These are phyloP conservation scores for Phytophthora melonis DNA, from an alignment of 352 stramenopile species.

Conservation along the genomic window DNA sequence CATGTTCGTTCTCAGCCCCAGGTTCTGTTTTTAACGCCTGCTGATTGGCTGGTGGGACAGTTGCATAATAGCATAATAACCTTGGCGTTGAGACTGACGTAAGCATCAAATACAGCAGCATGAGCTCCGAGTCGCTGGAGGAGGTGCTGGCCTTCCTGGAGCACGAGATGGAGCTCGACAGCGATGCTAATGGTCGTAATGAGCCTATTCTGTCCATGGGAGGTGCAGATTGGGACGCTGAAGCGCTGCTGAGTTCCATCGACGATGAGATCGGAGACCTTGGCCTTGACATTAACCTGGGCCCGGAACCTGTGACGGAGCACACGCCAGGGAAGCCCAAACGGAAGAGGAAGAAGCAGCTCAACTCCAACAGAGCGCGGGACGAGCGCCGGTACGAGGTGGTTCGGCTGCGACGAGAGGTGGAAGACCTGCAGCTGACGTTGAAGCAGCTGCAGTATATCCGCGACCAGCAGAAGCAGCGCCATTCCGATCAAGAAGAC, in stretches of 20 bases:
- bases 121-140: constrained; percentile 26
- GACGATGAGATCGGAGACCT: constrained; percentile 25
- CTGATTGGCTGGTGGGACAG: constrained; percentile 2
- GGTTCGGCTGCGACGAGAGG: constrained; percentile 23
- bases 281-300: constrained; percentile 4
- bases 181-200: background rate
- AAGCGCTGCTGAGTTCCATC: constrained; percentile 21
- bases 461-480: constrained; percentile 1
- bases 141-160: constrained; percentile 22
- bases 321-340: constrained; percentile 4
- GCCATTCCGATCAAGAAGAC: too few species aligned
- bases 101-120: background rate
- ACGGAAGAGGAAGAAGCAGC: constrained; percentile 21
- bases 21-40: constrained; percentile 1
- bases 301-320: background rate
- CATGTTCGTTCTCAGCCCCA: background rate
- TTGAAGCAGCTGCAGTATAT: constrained; percentile 27
- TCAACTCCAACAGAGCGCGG: constrained; percentile 40
- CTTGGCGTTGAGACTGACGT: background rate
- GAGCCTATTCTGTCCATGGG: background rate
- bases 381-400: constrained; percentile 37
- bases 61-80: too few species aligned
- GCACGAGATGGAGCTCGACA: constrained; percentile 1
- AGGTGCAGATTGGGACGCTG: constrained; percentile 11
- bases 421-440: constrained; percentile 29